A percentile compares a stretch with the other conserved stretches of the same genome.
Evolutionary conservation across 2,329 filamentous ascomycete species (phyloP).

Genomic region (Nemania sp.): DNA sequence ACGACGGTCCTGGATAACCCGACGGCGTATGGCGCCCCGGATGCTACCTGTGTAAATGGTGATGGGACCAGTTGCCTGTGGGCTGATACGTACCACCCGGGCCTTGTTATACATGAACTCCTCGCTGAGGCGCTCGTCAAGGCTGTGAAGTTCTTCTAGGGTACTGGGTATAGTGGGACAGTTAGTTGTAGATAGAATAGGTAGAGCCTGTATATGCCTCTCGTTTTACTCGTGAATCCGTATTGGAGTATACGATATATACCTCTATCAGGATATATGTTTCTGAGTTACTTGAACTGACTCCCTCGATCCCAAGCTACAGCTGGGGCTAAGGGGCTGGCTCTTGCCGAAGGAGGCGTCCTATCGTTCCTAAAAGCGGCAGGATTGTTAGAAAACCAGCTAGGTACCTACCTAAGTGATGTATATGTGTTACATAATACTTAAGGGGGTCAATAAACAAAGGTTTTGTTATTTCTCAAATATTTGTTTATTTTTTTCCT

Average conservation of each 20-base stretch:
- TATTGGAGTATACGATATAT: neutral
- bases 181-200: neutral
- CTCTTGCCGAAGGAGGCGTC: neutral
- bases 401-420: too few species aligned
- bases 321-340: too few species aligned
- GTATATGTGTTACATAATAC: neutral
- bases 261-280: neutral
- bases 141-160: slow-evolving; percentile 40
- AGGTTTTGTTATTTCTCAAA: too few species aligned
- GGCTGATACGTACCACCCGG: slow-evolving; percentile 41
- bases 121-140: slow-evolving; percentile 36
- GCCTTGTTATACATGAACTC: slow-evolving; percentile 38
- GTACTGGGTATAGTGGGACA: neutral
- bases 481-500: too few species aligned
- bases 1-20: slow-evolving; percentile 37
- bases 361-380: neutral
- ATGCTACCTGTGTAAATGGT: slow-evolving; percentile 38
- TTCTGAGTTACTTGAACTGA: neutral
- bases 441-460: too few species aligned
- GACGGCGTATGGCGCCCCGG: slow-evolving; percentile 41
- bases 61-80: slow-evolving; percentile 42
- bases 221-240: neutral
- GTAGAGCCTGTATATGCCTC: neutral
- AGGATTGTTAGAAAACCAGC: too few species aligned
- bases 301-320: neutral